These are phyloP conservation scores for Calonectria crousiana DNA, from an alignment of 2,329 filamentous ascomycete species.

Conservation along the genomic window DNA sequence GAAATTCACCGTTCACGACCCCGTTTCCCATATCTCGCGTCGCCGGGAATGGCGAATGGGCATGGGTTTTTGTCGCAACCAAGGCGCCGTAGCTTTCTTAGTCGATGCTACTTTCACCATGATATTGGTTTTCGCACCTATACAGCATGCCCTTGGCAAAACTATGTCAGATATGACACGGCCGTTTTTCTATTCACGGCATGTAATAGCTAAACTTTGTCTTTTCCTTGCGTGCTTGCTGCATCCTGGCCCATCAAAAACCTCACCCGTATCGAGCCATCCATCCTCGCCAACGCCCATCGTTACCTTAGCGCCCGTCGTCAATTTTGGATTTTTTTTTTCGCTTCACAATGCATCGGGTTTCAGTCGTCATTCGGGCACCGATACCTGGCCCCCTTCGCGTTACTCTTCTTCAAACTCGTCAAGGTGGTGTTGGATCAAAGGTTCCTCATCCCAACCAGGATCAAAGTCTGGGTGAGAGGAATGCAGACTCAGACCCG, in stretches of 20 bases:
- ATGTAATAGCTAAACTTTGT: background rate
- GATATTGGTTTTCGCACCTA: slow-evolving; percentile 4
- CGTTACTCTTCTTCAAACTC: background rate
- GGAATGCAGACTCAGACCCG: background rate
- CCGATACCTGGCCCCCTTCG: background rate
- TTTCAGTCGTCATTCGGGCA: background rate
- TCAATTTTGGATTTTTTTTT: background rate
- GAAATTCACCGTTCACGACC: background rate
- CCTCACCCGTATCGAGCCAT: background rate
- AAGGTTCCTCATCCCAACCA: background rate
- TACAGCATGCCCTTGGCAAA: background rate
- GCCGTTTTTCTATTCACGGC: background rate
- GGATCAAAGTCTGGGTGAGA: slow-evolving; percentile 5
- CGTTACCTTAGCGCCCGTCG: background rate
- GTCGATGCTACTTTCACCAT: background rate
- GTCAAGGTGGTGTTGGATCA: too few species aligned
- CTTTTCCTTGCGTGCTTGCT: background rate
- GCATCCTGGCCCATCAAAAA: background rate
- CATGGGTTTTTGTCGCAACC: slow-evolving; percentile 1
- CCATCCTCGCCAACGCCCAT: background rate
- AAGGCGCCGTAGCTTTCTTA: background rate
- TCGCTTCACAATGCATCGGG: background rate
- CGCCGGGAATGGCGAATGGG: background rate
- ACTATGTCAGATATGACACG: background rate
- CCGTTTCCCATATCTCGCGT: background rate